Conservation (phyloP, 169 alveolate species). For the Toxoplasma gondii region DNA sequence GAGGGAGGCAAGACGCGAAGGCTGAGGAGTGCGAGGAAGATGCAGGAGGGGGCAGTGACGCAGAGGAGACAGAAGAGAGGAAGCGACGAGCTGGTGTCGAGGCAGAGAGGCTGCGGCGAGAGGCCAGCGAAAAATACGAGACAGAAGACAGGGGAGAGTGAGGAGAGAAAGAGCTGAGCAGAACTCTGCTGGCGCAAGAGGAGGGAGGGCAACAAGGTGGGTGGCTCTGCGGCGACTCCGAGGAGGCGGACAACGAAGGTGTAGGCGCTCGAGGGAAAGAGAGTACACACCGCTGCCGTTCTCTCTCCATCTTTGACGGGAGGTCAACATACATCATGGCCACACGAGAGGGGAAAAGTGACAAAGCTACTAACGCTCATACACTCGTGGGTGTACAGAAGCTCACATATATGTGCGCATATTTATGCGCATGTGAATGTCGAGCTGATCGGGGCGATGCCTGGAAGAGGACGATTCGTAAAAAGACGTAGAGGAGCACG, state of each 20-base stretch:
- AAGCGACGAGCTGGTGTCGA: background rate
- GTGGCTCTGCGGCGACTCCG: background rate
- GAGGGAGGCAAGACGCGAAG: background rate
- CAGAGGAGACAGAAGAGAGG: background rate
- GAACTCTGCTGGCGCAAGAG: background rate
- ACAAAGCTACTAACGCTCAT: background rate
- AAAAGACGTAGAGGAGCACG: too few relatives aligned
- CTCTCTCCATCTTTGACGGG: background rate
- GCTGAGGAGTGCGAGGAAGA: background rate
- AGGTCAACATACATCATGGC: background rate
- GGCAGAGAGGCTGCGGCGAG: background rate
- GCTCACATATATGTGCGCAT: background rate
- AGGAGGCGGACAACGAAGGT: background rate
- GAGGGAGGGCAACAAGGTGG: background rate
- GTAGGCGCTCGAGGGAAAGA: background rate
- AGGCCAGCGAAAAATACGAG: background rate
- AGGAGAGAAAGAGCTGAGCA: background rate
- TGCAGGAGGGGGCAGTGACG: background rate
- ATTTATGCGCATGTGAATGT: background rate
- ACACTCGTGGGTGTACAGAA: background rate
- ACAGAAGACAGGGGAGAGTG: background rate
- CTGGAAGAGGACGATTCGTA: too few relatives aligned
- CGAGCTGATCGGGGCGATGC: too few relatives aligned
- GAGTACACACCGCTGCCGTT: background rate
- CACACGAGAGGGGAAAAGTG: background rate